These are phyloP conservation scores for Lachnellula subtilissima DNA, from an alignment of 2,329 filamentous ascomycete genomes.

Conservation along the genomic window DNA sequence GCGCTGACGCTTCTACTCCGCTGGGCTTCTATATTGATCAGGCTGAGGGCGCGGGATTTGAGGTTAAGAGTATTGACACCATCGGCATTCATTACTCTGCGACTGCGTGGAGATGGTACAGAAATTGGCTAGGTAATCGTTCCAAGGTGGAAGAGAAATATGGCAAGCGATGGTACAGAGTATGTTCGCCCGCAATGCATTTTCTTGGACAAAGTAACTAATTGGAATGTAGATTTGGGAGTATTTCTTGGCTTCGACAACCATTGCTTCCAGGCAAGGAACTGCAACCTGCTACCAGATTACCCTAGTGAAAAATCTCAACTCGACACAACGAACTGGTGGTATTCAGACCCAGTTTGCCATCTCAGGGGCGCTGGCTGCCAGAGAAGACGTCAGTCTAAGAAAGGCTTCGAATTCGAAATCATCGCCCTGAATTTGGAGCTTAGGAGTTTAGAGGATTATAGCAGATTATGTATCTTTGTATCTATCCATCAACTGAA, in stretches of 20 bases:
- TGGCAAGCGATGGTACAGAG: slow-evolving; percentile 89
- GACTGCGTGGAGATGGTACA: slow-evolving; percentile 96
- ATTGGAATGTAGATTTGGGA: slow-evolving; percentile 62
- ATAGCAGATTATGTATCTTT: too few relatives aligned
- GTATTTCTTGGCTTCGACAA: slow-evolving; percentile 73
- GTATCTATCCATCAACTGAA: too few relatives aligned
- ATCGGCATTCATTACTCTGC: slow-evolving; percentile 96
- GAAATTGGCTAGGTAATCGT: slow-evolving; percentile 93
- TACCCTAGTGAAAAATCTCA: slow-evolving; percentile 75
- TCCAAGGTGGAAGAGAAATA: slow-evolving; percentile 95
- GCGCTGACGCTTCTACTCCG: slow-evolving; percentile 90
- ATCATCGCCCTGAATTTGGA: too few relatives aligned
- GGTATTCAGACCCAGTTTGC: slow-evolving; percentile 62
- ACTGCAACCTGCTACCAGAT: slow-evolving; percentile 75
- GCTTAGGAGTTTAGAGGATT: too few relatives aligned
- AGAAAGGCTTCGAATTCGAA: too few relatives aligned
- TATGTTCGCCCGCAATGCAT: slow-evolving; percentile 42
- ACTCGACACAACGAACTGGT: slow-evolving; percentile 72
- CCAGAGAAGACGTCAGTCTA: background rate
- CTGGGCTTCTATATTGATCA: slow-evolving; percentile 81
- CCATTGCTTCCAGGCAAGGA: slow-evolving; percentile 71
- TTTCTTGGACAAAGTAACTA: slow-evolving; percentile 11
- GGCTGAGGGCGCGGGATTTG: slow-evolving; percentile 81
- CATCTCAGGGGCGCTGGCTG: slow-evolving; percentile 55
- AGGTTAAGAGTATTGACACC: slow-evolving; percentile 88